Evolutionary conservation across 345 rosid species (phyloP).

Genomic region (Arabidopsis arenosa): DNA sequence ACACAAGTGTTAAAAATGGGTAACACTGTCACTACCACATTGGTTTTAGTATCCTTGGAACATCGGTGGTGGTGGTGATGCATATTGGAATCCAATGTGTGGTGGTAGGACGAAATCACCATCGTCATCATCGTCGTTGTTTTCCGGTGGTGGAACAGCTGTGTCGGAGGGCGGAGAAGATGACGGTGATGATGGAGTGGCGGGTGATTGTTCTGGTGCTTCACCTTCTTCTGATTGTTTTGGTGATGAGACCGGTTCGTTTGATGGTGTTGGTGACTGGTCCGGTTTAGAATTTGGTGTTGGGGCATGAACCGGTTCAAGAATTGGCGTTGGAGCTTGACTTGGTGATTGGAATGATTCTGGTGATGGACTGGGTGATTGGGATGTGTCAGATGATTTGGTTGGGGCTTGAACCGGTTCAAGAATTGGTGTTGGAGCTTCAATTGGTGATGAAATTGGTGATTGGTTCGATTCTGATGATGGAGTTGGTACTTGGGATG

Average conservation of each 20-base stretch:
- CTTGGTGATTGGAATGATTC: not conserved
- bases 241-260: constrained; percentile 31
- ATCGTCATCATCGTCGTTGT: not conserved
- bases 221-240: constrained; percentile 22
- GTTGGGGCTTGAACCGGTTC: not conserved
- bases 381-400: not conserved
- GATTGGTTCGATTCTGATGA: not conserved
- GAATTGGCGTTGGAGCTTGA: constrained; percentile 18
- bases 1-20: not conserved
- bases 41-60: constrained; percentile 60
- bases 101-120: constrained; percentile 52
- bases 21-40: constrained; percentile 15
- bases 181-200: constrained; percentile 11
- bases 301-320: constrained; percentile 16
- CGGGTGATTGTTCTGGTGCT: constrained; percentile 29
- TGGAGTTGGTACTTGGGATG: not conserved
- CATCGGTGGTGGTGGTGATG: constrained; percentile 72
- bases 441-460: constrained; percentile 4
- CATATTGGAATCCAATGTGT: constrained; percentile 54
- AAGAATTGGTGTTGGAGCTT: constrained; percentile 17
- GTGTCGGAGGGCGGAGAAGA: not conserved
- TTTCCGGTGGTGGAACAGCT: constrained; percentile 14
- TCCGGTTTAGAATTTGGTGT: constrained; percentile 11
- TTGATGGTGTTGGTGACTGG: constrained; percentile 29
- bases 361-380: constrained; percentile 22